phyloP scores from a whole-genome alignment of 331 rosid genomes.

The Cydonia oblonga region DNA sequence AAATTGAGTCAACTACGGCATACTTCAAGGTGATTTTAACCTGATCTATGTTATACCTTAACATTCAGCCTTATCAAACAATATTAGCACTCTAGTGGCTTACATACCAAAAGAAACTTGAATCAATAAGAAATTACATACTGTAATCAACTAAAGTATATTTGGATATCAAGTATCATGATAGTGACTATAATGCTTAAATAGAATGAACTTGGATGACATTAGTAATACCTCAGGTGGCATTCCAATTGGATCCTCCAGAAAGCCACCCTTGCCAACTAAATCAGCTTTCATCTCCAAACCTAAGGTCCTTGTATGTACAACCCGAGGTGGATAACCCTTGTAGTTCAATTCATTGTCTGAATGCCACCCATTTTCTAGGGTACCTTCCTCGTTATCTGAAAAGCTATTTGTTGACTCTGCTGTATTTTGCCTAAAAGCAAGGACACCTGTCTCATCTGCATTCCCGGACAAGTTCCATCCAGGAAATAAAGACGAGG shows the following conservation, averaged over 20 bases:
- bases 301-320: constrained; percentile 26
- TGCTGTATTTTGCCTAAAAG: constrained; percentile 30
- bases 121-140: neutral
- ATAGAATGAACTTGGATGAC: constrained; percentile 15
- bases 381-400: constrained; percentile 45
- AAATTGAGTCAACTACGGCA: neutral
- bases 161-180: neutral
- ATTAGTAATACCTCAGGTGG: constrained; percentile 80
- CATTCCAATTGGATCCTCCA: constrained; percentile 66
- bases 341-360: constrained; percentile 63
- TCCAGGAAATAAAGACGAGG: constrained; percentile 26
- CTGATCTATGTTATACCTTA: too few species aligned
- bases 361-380: constrained; percentile 46
- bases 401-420: constrained; percentile 50
- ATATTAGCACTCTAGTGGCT: neutral
- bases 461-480: constrained; percentile 35
- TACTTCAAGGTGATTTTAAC: neutral
- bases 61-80: neutral
- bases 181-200: constrained; percentile 1
- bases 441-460: constrained; percentile 39
- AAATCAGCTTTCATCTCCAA: constrained; percentile 34
- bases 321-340: constrained; percentile 32
- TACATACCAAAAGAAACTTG: neutral
- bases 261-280: constrained; percentile 28
- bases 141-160: neutral